phyloP scores from a whole-genome alignment of 129 eudicot genomes.

The Sambucus nigra region DNA sequence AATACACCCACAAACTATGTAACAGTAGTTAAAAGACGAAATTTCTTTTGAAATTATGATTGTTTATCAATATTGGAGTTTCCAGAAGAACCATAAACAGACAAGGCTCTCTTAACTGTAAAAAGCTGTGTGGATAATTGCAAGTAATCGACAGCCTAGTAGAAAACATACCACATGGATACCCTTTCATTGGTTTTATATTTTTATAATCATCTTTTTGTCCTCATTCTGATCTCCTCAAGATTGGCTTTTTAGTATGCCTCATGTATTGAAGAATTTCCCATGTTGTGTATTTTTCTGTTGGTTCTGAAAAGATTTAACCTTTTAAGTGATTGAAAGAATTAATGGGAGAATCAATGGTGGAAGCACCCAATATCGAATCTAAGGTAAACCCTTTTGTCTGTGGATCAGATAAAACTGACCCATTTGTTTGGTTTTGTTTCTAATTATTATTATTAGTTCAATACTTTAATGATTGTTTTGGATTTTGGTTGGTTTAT shows the following conservation, averaged over 20 bases:
- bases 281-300: constrained; percentile 11
- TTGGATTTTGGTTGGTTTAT: constrained; percentile 6
- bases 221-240: constrained; percentile 26
- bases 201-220: constrained; percentile 29
- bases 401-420: constrained; percentile 7
- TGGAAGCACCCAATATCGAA: constrained; percentile 31
- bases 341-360: constrained; percentile 50
- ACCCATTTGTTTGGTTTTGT: constrained; percentile 16
- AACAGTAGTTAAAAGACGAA: constrained; percentile 18
- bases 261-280: constrained; percentile 18
- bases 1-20: background rate
- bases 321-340: constrained; percentile 6
- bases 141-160: background rate
- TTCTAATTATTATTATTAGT: constrained; percentile 1
- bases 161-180: constrained; percentile 59
- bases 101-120: constrained; percentile 12
- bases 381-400: constrained; percentile 44
- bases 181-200: constrained; percentile 26
- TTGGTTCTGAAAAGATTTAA: constrained; percentile 8
- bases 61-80: constrained; percentile 20
- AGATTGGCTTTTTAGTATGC: constrained; percentile 6
- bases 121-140: constrained; percentile 19
- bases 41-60: constrained; percentile 7
- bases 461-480: constrained; percentile 3
- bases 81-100: constrained; percentile 16